Evolutionary conservation across 768 basidiomycete genomes (phyloP), one percentile per base, ranked within the genome.

Genomic region (Amanita subjunquillea): DNA sequence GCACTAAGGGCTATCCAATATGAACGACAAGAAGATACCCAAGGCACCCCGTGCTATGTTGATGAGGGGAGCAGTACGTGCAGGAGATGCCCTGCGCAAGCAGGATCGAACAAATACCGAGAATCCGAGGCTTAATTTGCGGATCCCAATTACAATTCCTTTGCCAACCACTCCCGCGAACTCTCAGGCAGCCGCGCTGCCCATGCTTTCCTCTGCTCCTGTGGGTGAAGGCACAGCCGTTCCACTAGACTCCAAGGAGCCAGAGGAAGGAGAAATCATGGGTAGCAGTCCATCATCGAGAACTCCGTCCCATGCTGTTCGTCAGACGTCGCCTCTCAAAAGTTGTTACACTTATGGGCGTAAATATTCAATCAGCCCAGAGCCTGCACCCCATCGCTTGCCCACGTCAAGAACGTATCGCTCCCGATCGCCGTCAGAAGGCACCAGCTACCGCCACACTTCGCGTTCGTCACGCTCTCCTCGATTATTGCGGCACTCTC

Each of bases 21-120:
- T 57, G 27, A 37, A 32, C 8, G 20, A 43, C n/a, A 27, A 37
- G 6, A 56, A 59, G 17, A 25, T 48, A 23, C 60, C 60, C n/a
- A 58, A 38, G 30, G 59, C 56, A 2, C 60, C 62, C 13, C 55
- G 56, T 42, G 57, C 62, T 7, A 61, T 63, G 60, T 54, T 56
- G 29, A 32, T 50, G 25, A 46, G 50, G 3, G 48, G 51, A 41
- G 55, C 15, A 13, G 51, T 51, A n/a, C 50, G 40, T 2, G 8
- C 23, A 37, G 51, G 38, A 37, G 44, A 22, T 15, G 22, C 10
- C n/a, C 25, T 45, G 23, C 51, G 5, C 32, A 20, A 17, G n/a
- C 42, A 46, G 29, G 36, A 52, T 42, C 29, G 32, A 17, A 51
- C n/a, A 38, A n/a, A 8, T 34, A 25, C 32, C 25, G 17, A 34